phyloP scores from a whole-genome alignment of 768 basidiomycete genomes.

The Leccinum olivaceopallidum region DNA sequence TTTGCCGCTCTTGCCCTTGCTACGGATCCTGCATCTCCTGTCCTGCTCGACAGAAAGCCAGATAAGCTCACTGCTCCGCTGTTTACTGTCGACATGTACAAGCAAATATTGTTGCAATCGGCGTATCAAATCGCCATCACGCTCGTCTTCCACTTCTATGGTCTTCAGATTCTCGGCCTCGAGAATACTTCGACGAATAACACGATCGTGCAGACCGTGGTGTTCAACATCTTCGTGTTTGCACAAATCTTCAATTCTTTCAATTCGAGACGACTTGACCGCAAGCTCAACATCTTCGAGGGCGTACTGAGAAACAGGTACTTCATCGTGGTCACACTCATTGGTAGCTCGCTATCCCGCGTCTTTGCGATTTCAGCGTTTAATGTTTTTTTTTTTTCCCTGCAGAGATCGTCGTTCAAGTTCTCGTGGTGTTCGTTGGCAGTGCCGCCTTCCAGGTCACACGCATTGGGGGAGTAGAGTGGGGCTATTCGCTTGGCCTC shows the following conservation, averaged over 20 bases:
- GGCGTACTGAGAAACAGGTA: conserved; percentile 79
- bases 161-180: conserved; percentile 67
- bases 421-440: conserved; percentile 89
- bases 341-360: conserved; percentile 56
- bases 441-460: conserved; percentile 91
- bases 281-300: conserved; percentile 84
- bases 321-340: conserved; percentile 79
- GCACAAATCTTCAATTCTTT: conserved; percentile 96
- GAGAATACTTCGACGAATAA: conserved; percentile 37
- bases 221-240: conserved; percentile 99
- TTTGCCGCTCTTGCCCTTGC: conserved; percentile 98
- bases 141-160: conserved; percentile 88
- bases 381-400: too few relatives aligned
- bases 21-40: conserved; percentile 87
- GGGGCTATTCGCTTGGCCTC: conserved; percentile 90
- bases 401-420: conserved; percentile 84
- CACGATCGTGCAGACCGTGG: conserved; percentile 71
- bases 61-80: conserved; percentile 87
- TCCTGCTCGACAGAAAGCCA: conserved; percentile 84
- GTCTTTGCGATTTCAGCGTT: conserved; percentile 6
- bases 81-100: conserved; percentile 94
- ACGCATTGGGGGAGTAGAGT: conserved; percentile 75
- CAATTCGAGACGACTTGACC: conserved; percentile 81
- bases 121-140: conserved; percentile 81
- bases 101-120: conserved; percentile 91